phyloP scores from a whole-genome alignment of 371 early-diverging fungal species.

The Nosema muscidifuracis region DNA sequence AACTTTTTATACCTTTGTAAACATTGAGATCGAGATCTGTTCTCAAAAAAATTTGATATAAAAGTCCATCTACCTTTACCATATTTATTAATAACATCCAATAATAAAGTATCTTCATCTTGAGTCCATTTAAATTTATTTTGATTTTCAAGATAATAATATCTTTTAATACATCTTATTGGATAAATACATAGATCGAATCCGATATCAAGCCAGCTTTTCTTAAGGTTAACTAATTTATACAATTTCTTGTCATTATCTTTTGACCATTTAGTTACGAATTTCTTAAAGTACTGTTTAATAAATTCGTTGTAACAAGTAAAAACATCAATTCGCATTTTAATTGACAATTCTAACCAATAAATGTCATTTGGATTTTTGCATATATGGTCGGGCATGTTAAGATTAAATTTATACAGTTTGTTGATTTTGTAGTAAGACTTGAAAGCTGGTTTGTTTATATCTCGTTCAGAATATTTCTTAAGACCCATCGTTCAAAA shows the following conservation, averaged over 20 bases:
- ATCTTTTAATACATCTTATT: not conserved
- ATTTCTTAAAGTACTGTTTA: not conserved
- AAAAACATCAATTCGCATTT: no score
- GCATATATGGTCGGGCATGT: not conserved
- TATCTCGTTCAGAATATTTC: not conserved
- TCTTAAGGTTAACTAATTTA: not conserved
- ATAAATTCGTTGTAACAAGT: not conserved
- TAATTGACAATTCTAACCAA: not conserved
- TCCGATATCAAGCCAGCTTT: not conserved
- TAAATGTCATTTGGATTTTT: not conserved
- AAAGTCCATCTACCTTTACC: not conserved
- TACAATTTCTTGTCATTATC: not conserved
- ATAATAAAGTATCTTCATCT: slow-evolving; percentile 3
- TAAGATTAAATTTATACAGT: not conserved
- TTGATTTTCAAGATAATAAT: not conserved
- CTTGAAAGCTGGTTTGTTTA: not conserved
- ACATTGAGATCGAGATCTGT: not conserved
- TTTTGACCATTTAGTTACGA: not conserved
- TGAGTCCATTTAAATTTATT: not conserved
- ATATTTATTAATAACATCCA: not conserved
- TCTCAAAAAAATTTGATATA: not conserved
- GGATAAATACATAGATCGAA: not conserved
- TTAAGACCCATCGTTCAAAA: no score
- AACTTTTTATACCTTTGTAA: slow-evolving; percentile 3
- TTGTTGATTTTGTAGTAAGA: not conserved